A percentile compares a stretch with the other conserved stretches of the same genome.
Conservation (phyloP, 73 alveolate species). For the Paramecium caudatum region DNA sequence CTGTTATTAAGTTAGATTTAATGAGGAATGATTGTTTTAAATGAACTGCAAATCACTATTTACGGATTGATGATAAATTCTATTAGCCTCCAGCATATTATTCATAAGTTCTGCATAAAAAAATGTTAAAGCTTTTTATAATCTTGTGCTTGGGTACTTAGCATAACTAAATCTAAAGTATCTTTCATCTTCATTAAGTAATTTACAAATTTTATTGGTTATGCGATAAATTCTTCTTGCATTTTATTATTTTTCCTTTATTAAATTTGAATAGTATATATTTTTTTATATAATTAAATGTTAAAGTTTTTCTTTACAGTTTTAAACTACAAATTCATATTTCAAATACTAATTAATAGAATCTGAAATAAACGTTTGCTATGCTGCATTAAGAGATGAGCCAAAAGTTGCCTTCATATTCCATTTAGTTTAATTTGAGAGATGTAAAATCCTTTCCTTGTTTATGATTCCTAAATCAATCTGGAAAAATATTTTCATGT, state of each 20-base stretch:
- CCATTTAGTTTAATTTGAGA: conserved; percentile 28
- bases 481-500: background rate
- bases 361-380: background rate
- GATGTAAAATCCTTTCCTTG: background rate
- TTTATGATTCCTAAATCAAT: conserved; percentile 6
- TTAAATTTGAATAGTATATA: background rate
- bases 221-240: background rate
- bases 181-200: background rate
- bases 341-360: background rate
- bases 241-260: background rate
- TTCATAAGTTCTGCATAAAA: conserved; percentile 33
- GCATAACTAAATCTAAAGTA: background rate
- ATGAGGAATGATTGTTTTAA: conserved; percentile 35
- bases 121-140: background rate
- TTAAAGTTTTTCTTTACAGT: background rate
- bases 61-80: background rate
- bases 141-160: conserved; percentile 39
- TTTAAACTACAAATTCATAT: background rate
- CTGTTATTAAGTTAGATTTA: conserved; percentile 5
- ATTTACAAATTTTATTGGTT: conserved; percentile 1
- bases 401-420: conserved; percentile 27
- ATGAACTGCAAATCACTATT: background rate
- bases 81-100: conserved; percentile 19
- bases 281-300: background rate
- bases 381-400: conserved; percentile 31